Conservation (phyloP, 169 alveolate species). For the Plasmodium coatneyi region DNA sequence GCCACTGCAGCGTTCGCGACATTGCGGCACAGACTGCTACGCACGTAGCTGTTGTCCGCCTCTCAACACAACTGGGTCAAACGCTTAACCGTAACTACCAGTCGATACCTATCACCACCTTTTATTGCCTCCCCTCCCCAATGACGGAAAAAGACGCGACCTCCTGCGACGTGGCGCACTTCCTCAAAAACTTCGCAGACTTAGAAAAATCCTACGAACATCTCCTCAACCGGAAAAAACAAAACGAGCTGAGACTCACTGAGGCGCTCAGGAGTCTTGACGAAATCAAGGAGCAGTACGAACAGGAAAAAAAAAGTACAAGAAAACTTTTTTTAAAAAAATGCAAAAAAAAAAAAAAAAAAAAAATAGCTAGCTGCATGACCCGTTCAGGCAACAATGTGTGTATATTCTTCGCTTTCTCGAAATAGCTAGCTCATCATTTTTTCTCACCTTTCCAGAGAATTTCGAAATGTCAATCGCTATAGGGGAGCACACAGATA, state of each 20-base stretch:
- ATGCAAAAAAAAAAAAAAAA: constrained; percentile 11
- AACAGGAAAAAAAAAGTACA: constrained; percentile 71
- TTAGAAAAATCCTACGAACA: constrained; percentile 66
- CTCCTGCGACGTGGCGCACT: constrained; percentile 39
- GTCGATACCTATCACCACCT: background rate
- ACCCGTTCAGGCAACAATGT: background rate
- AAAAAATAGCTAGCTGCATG: background rate
- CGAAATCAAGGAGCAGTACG: constrained; percentile 62
- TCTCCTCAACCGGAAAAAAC: constrained; percentile 53
- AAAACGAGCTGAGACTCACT: constrained; percentile 28
- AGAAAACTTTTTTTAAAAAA: background rate
- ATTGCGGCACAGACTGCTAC: background rate
- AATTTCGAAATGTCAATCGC: constrained; percentile 32
- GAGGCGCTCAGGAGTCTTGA: constrained; percentile 23
- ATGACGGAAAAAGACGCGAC: constrained; percentile 5
- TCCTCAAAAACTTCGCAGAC: constrained; percentile 44
- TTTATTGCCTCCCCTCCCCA: background rate
- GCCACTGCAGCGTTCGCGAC: background rate
- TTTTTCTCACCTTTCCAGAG: background rate
- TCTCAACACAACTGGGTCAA: background rate
- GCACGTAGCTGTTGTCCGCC: background rate
- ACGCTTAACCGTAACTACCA: background rate
- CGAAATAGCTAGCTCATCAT: background rate
- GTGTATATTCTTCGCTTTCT: background rate
- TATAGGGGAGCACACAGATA: constrained; percentile 61